Base-by-base conservation (phyloP, 192 early-diverging fungal genomes). In the Backusella morwellensis region DNA sequence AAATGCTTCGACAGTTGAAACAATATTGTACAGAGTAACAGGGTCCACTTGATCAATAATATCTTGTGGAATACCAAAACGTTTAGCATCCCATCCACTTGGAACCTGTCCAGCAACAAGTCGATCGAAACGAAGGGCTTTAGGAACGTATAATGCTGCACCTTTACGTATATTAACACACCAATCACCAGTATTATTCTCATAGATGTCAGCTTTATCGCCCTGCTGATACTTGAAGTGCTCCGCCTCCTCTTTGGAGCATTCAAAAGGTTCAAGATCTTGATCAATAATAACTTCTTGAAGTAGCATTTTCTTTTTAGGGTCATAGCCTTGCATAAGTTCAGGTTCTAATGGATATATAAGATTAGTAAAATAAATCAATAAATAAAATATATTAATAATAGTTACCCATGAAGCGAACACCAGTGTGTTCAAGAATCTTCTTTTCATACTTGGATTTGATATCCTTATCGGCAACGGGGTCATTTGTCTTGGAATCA, bases 121-220 rank as follows among this genome's bases (percentile, higher is more conserved):
- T n/a, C 96, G 92, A 85, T 96, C 93, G 79, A 96, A 96, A 66
- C 89, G 90, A 68, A 98, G 90, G 6, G 97, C 97, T 88, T 97
- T 97, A 83, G 95, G 97, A 32, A 98, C 88, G 85, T 91, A 92
- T 59, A 98, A 81, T 78, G 87, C 92, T 52, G 97, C 93, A 69
- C 95, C 95, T 90, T 96, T 96, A 79, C 90, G 90, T 78, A 98
- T 85, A 63, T 85, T 88, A 79, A 96, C 94, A 26, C 86, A 89
- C 90, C 88, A 95, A 70, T 91, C 89, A 71, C 90, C 93, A 42
- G 84, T 86, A 80, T 86, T 86, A 52, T 76, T 79, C 82, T 90
- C 87, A 78, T 92, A 89, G 72, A 94, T 84, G 47, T 92, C 91
- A 40, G 92, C 94, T 67, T 88, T 92, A 59, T 91, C 91, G 26